A percentile compares a stretch with the other conserved stretches of the same genome.
phyloP scores from a whole-genome alignment of 371 early-diverging fungal species.

The Mucor indicus region DNA sequence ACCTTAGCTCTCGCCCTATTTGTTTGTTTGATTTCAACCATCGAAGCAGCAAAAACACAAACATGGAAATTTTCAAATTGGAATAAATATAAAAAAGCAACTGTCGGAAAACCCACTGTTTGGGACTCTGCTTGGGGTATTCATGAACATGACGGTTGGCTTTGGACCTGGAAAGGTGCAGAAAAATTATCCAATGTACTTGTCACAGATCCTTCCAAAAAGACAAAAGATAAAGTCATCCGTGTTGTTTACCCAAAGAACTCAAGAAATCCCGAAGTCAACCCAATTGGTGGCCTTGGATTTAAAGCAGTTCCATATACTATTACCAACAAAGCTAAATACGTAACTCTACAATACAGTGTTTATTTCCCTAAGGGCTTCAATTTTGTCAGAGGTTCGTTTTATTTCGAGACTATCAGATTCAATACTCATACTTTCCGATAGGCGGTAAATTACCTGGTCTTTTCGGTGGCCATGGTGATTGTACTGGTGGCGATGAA shows the following conservation, averaged over 20 bases:
- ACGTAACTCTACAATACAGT: conserved; percentile 41
- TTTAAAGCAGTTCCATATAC: conserved; percentile 15
- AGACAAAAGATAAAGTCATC: conserved; percentile 9
- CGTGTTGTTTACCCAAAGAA: conserved; percentile 12
- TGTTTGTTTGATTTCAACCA: conserved; percentile 2
- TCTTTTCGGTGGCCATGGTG: conserved; percentile 48
- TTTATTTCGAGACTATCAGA: not conserved
- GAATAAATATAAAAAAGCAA: conserved; percentile 14
- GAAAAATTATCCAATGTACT: conserved; percentile 7
- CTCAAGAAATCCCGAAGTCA: conserved; percentile 20
- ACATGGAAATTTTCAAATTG: conserved; percentile 19
- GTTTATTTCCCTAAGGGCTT: conserved; percentile 53
- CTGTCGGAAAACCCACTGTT: conserved; percentile 7
- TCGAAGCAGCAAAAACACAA: conserved; percentile 10
- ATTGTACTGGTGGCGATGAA: conserved; percentile 57
- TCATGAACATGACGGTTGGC: conserved; percentile 19
- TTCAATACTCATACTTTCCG: not conserved
- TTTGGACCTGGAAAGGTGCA: conserved; percentile 18
- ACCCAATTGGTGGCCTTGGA: conserved; percentile 17
- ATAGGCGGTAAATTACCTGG: conserved; percentile 57
- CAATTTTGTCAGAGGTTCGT: conserved; percentile 50
- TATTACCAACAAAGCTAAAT: conserved; percentile 20
- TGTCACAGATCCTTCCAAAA: conserved; percentile 9
- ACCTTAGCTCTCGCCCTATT: not conserved
- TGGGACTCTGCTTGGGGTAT: conserved; percentile 18